Conservation (phyloP, 1,139 yeast genomes). For the Nakaseomyces nivariensis region DNA sequence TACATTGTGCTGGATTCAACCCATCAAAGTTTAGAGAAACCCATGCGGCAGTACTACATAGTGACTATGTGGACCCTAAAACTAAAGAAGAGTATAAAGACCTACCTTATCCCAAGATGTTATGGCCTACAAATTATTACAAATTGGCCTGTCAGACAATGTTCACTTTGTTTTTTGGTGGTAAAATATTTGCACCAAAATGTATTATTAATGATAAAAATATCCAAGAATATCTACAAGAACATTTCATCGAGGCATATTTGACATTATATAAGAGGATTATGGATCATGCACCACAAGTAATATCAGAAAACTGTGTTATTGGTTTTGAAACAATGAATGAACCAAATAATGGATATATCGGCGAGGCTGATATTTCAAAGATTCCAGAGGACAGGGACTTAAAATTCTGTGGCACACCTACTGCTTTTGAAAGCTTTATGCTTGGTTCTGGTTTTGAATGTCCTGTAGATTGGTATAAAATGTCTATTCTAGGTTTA, state of each 20-base stretch:
- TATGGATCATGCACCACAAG: constrained; percentile 38
- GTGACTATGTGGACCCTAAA: constrained; percentile 33
- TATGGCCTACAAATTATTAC: constrained; percentile 85
- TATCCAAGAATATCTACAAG: constrained; percentile 69
- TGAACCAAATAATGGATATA: constrained; percentile 69
- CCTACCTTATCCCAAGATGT: constrained; percentile 61
- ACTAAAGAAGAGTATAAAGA: constrained; percentile 15
- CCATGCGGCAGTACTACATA: constrained; percentile 71
- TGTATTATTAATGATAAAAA: constrained; percentile 60
- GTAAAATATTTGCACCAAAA: constrained; percentile 58
- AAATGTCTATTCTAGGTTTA: constrained; percentile 66
- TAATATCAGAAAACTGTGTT: constrained; percentile 41
- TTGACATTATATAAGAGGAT: constrained; percentile 45
- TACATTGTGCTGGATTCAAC: constrained; percentile 87
- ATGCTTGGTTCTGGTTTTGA: constrained; percentile 64
- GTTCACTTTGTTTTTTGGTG: constrained; percentile 83
- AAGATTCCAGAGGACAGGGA: constrained; percentile 44
- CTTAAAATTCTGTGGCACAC: constrained; percentile 56
- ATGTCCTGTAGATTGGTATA: constrained; percentile 55
- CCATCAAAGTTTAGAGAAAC: constrained; percentile 59
- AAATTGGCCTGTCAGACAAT: constrained; percentile 69
- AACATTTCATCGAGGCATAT: constrained; percentile 49
- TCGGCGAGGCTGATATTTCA: constrained; percentile 43
- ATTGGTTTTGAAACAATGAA: constrained; percentile 81
- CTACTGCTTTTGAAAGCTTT: constrained; percentile 52